A percentile compares a stretch with the other conserved stretches of the same genome.
These are phyloP conservation scores for Pyricularia grisea DNA, from an alignment of 2,329 filamentous ascomycete genomes.

Conservation along the genomic window DNA sequence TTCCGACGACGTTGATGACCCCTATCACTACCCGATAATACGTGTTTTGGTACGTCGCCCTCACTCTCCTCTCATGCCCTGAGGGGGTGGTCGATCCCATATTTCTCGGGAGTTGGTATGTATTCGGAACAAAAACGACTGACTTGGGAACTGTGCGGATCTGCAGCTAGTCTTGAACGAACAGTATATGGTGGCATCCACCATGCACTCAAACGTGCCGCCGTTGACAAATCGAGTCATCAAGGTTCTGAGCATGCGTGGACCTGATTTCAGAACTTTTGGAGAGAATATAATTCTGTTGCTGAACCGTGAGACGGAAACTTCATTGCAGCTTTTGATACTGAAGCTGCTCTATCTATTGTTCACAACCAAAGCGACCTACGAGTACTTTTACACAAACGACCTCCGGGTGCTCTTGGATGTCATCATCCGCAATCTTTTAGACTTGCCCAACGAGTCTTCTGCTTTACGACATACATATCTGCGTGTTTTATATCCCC, in stretches of 20 bases:
- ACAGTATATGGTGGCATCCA: slow-evolving; percentile 85
- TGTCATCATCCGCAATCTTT: slow-evolving; percentile 92
- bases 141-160: not conserved
- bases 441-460: slow-evolving; percentile 83
- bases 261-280: slow-evolving; percentile 80
- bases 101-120: not conserved
- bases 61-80: not conserved
- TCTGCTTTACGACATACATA: slow-evolving; percentile 81
- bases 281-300: slow-evolving; percentile 95
- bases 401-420: slow-evolving; percentile 90
- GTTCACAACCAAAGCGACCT: slow-evolving; percentile 83
- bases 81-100: not conserved
- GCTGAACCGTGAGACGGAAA: slow-evolving; percentile 89
- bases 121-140: not conserved
- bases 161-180: slow-evolving; percentile 85
- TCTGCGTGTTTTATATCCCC: slow-evolving; percentile 80
- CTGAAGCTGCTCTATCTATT: slow-evolving; percentile 91
- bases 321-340: slow-evolving; percentile 89
- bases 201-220: slow-evolving; percentile 38
- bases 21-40: slow-evolving; percentile 93
- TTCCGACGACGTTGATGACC: slow-evolving; percentile 80
- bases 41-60: slow-evolving; percentile 64
- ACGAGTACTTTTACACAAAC: slow-evolving; percentile 98
- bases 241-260: slow-evolving; percentile 77
- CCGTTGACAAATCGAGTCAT: slow-evolving; percentile 81